Evolutionary conservation across 768 basidiomycete genomes (phyloP), one percentile per base, ranked within the genome.

Genomic region (Holtermannia corniformis): DNA sequence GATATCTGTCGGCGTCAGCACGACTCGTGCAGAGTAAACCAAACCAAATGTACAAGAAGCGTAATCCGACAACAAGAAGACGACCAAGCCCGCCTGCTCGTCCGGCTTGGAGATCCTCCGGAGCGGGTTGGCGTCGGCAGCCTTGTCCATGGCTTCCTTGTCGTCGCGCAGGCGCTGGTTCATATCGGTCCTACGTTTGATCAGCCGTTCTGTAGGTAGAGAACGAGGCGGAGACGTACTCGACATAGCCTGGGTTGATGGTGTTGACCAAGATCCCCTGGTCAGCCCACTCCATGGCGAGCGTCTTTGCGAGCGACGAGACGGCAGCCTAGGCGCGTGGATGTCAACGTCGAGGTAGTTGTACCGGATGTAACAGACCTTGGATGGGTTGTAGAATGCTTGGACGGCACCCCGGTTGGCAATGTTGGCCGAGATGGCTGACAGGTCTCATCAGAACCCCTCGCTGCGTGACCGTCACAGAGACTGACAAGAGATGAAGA

Each of bases 251-350:
- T 16, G 65, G 65, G 5, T 54, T 58, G 41, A 63, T 52, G 51
- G 22, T 47, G 50, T 60, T 62, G 46, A 65, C 60, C 24, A 58
- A 49, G 44, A 66, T 61, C 14, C 68, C 68, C 49, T 58, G 41
- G 16, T 59, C 56, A 5, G 58, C 61, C 68, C 68, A 70, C 47
- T 70, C 68, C 68, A 67, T 67, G 0, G 68, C 62, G 12, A 70
- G 49, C 13, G 50, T 52, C 50, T 61, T 60, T 41, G 68, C 64
- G 20, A 70, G 61, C 37, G 10, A 37, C 14, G 51, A 28, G 16
- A 41, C 14, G 16, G 14, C 44, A n/a, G 5, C 26, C 3, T 20
- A 22, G 37, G 19, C 27, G 14, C 37, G 23, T 19, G 12, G 40
- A 44, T 19, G 21, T 13, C 26, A 4, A 47, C n/a, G 24, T 44